Conservation (phyloP, 441 rosid genomes). For the Gossypium schwendimanii region DNA sequence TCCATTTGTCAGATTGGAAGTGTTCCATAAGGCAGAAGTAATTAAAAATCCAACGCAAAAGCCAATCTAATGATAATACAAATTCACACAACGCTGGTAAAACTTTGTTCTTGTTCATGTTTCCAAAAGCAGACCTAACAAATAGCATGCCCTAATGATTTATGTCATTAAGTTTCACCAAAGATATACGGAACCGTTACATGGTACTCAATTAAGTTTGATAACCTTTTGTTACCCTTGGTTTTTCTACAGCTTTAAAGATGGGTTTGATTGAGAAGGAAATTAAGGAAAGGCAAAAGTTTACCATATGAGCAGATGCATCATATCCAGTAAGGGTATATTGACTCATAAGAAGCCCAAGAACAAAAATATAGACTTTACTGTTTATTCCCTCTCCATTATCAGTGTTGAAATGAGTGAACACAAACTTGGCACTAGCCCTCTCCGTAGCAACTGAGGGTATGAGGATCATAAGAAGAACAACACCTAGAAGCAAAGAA, state of each 20-base stretch:
- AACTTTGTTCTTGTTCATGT: neutral
- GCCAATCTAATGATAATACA: neutral
- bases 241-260: neutral
- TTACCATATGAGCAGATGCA: conserved; percentile 98
- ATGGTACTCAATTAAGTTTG: neutral
- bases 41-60: neutral
- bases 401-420: conserved; percentile 77
- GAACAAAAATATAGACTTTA: conserved; percentile 65
- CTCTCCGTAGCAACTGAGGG: conserved; percentile 75
- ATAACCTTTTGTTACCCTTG: neutral
- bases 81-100: neutral
- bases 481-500: conserved; percentile 44
- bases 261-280: neutral
- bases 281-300: conserved; percentile 7
- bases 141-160: neutral
- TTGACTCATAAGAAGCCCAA: conserved; percentile 94
- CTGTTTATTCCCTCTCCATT: conserved; percentile 62
- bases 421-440: conserved; percentile 83
- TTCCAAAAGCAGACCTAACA: neutral
- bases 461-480: conserved; percentile 73
- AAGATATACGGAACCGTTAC: neutral
- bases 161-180: neutral
- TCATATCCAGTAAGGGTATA: conserved; percentile 90
- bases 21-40: neutral
- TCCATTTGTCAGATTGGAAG: conserved; percentile 3